Base-by-base conservation (phyloP, 768 basidiomycete genomes). In the Boletus rex-veris region DNA sequence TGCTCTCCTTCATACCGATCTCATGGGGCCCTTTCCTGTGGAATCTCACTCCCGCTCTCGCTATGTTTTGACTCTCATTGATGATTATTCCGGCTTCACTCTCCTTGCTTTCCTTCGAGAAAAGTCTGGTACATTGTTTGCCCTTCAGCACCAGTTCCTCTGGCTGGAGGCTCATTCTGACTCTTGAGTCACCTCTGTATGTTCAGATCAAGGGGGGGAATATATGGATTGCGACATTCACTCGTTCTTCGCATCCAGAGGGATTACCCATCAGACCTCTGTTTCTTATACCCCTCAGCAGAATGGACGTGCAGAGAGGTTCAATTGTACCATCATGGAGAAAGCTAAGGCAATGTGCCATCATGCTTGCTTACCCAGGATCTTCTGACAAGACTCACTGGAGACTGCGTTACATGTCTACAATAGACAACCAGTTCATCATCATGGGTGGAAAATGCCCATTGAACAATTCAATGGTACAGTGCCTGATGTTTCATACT, bases 41-140 rank as follows among this genome's bases (percentile, higher is more conserved):
- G 11, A 38, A 1, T 38, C 37, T n/a, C 14, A 3, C 5, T 38
- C 5, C 5, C 3, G 2, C 0, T 16, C 15, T 3, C 0, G 7
- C 1, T 38, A n/a, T 7, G 14, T 38, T 1, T 0, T 38, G 0
- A 38, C 37, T 6, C 7, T 38, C 7, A 6, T 38, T 38, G 37
- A 38, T 6, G n/a, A 38, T n/a, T n/a, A 4, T 38, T 38, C n/a
- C 0, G 14, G 14, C 37, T 38, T 38, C n/a, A 0, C n/a, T 3
- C 37, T 16, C 14, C 15, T 38, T n/a, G 4, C 37, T n/a, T 38
- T 38, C n/a, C 37, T 38, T 8, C 6, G 7, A 7, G n/a, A 38
- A 2, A 38, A 38, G 37, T 38, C 37, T 38, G 15, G n/a, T 15
- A n/a, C 37, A 5, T 16, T n/a, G 10, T 1, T 5, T 16, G 37